Evolutionary conservation across 805 yeast species (phyloP).

Genomic region (Hanseniaspora valbyensis): DNA sequence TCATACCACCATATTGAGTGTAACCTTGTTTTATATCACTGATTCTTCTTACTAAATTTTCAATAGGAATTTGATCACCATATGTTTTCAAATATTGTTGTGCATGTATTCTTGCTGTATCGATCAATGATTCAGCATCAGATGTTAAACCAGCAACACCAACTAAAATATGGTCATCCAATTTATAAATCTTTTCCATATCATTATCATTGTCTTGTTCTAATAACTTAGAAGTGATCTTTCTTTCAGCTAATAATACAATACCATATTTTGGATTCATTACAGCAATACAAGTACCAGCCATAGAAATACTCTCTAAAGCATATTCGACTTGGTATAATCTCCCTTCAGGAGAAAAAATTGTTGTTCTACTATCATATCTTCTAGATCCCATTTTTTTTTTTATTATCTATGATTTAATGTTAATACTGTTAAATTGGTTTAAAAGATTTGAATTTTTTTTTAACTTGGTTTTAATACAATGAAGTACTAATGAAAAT

Average conservation of each 20-base stretch:
- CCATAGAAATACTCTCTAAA: conserved; percentile 92
- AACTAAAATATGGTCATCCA: conserved; percentile 73
- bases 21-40: conserved; percentile 96
- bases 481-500: too few species aligned
- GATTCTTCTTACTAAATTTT: conserved; percentile 70
- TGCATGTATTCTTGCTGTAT: conserved; percentile 73
- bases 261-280: conserved; percentile 69
- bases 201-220: conserved; percentile 82
- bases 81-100: conserved; percentile 78
- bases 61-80: conserved; percentile 90
- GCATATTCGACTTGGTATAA: conserved; percentile 96
- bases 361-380: conserved; percentile 97
- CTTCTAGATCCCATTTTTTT: conserved; percentile 68
- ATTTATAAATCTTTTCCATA: conserved; percentile 69
- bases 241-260: conserved; percentile 92
- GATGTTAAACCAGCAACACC: conserved; percentile 98
- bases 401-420: neutral
- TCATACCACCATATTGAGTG: conserved; percentile 95
- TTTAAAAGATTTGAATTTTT: too few species aligned
- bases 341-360: conserved; percentile 97
- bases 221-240: conserved; percentile 80
- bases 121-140: conserved; percentile 84
- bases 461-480: too few species aligned
- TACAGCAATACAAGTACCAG: conserved; percentile 94
- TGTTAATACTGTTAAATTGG: neutral